phyloP scores from a whole-genome alignment of 2,329 filamentous ascomycete species.

The Aspergillus pseudonomiae region DNA sequence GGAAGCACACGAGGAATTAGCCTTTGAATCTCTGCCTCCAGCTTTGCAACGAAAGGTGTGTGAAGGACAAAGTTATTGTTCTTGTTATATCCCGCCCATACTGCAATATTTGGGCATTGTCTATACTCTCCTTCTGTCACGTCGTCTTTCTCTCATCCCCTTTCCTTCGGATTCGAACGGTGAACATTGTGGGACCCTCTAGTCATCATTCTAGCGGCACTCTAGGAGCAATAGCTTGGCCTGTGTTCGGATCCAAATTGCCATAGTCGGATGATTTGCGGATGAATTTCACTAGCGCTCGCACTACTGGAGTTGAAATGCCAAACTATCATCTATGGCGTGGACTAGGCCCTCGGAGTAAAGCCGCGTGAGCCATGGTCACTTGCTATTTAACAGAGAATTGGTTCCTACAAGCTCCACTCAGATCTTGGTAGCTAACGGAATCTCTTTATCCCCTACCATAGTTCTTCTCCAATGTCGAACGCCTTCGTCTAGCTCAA shows the following conservation, averaged over 20 bases:
- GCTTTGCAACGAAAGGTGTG: conserved; percentile 1
- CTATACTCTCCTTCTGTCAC: not conserved
- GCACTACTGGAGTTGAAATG: conserved; percentile 16
- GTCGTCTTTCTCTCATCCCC: not conserved
- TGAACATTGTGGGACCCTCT: not conserved
- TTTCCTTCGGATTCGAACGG: not conserved
- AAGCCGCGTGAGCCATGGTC: not conserved
- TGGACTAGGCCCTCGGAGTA: conserved; percentile 4
- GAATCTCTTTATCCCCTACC: conserved; percentile 22
- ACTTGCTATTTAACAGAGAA: not conserved
- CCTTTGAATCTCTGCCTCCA: not conserved
- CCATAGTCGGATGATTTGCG: conserved; percentile 7
- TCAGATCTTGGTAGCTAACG: conserved; percentile 15
- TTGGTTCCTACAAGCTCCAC: conserved; percentile 6
- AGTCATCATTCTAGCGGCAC: not conserved
- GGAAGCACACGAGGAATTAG: not conserved
- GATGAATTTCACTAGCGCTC: conserved; percentile 16
- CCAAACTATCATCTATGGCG: conserved; percentile 17
- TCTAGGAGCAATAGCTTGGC: not conserved
- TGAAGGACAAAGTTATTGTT: not conserved
- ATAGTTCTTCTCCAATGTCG: conserved; percentile 46
- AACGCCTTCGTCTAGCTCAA: conserved; percentile 41
- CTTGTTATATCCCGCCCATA: not conserved
- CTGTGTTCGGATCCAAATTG: not conserved
- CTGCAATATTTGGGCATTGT: no score